Percentiles rank a stretch among this genome's conserved stretches.
phyloP scores from a whole-genome alignment of 192 early-diverging fungal species.

The Coemansia sp. region DNA sequence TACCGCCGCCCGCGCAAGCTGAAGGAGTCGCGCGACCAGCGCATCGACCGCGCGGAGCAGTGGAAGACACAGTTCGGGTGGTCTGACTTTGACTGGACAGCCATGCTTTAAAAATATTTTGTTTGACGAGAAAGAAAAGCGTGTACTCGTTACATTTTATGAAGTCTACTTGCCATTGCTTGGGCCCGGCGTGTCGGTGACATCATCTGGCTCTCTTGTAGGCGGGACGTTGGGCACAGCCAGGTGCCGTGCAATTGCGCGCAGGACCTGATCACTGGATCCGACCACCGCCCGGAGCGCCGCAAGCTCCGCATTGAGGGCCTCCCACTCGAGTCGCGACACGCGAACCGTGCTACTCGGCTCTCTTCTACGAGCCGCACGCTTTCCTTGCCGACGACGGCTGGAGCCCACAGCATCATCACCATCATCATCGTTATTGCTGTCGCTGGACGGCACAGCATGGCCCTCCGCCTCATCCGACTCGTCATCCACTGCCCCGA shows the following conservation, averaged over 20 bases:
- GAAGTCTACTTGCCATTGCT: background rate
- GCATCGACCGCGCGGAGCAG: conserved; percentile 53
- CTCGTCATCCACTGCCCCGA: conserved; percentile 8
- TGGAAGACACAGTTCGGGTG: conserved; percentile 63
- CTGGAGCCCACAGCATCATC: background rate
- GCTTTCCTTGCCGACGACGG: too few relatives aligned
- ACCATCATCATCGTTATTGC: background rate
- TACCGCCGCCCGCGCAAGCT: conserved; percentile 70
- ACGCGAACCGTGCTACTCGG: conserved; percentile 6
- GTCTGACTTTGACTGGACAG: conserved; percentile 87
- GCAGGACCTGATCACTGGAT: conserved; percentile 26
- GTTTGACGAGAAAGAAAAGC: too few relatives aligned
- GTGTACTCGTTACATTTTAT: too few relatives aligned
- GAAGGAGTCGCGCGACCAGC: conserved; percentile 54
- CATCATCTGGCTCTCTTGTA: background rate
- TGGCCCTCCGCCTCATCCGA: background rate
- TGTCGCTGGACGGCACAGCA: background rate
- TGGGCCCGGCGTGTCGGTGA: background rate
- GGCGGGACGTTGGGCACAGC: conserved; percentile 9
- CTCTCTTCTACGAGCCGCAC: too few relatives aligned
- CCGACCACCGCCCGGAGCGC: conserved; percentile 24
- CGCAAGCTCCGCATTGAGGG: conserved; percentile 36
- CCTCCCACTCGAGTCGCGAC: conserved; percentile 36
- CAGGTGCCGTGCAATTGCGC: conserved; percentile 39
- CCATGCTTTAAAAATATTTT: conserved; percentile 25